phyloP scores from a whole-genome alignment of 345 rosid genomes.

The Moringa oleifera region DNA sequence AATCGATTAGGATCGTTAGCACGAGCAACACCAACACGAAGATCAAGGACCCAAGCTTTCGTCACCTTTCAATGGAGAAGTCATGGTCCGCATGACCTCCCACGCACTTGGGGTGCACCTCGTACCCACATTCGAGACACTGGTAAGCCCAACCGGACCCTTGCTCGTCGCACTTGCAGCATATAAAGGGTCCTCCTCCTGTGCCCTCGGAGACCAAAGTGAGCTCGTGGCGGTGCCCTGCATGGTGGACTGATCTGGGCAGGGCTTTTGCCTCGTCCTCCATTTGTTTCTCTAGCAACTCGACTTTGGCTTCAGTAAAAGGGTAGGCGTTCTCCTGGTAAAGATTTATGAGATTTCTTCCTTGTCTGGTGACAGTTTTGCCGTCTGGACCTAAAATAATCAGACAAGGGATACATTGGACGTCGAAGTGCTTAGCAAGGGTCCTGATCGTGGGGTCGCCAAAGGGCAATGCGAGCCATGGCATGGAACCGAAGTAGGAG shows the following conservation, averaged over 20 bases:
- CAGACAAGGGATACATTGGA: conserved; percentile 47
- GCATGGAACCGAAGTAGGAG: conserved; percentile 38
- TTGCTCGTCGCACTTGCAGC: conserved; percentile 62
- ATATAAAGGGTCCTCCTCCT: conserved; percentile 58
- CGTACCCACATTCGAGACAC: conserved; percentile 64
- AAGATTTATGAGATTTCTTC: conserved; percentile 44
- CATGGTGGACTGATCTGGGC: conserved; percentile 35
- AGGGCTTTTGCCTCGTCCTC: conserved; percentile 45
- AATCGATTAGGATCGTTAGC: background rate
- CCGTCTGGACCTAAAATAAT: conserved; percentile 56
- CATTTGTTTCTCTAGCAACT: conserved; percentile 34
- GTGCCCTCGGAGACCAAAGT: conserved; percentile 47
- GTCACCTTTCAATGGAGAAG: background rate
- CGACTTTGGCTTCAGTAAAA: conserved; percentile 41
- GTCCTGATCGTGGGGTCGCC: conserved; percentile 33
- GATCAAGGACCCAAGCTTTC: background rate
- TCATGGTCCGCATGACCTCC: conserved; percentile 16
- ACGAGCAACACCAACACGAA: too few species aligned
- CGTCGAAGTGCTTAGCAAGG: conserved; percentile 42
- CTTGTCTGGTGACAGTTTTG: conserved; percentile 47
- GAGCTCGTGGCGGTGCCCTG: conserved; percentile 50
- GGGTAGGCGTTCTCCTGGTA: conserved; percentile 52
- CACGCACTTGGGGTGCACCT: conserved; percentile 58
- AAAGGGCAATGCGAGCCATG: conserved; percentile 51
- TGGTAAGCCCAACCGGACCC: conserved; percentile 65